phyloP scores from a whole-genome alignment of 768 basidiomycete species.

The Coprinopsis marcescibilis region DNA sequence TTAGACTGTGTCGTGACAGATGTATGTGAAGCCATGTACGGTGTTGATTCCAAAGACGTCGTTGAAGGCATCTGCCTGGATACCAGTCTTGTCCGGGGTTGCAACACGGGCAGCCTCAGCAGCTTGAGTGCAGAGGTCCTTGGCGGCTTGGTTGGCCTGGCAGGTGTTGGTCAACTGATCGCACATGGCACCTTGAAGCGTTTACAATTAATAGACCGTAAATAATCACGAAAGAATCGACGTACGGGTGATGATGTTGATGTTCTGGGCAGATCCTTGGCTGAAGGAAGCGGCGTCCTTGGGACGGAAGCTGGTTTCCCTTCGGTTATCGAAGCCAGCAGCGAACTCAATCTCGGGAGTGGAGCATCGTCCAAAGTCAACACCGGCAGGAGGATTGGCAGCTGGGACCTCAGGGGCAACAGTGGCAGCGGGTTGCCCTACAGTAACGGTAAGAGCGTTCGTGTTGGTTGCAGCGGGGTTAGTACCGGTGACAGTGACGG shows the following conservation, averaged over 20 bases:
- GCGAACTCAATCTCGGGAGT: conserved; percentile 52
- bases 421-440: conserved; percentile 21
- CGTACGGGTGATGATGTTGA: conserved; percentile 50
- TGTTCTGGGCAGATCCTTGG: conserved; percentile 58
- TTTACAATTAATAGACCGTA: no score
- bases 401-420: conserved; percentile 15
- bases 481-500: conserved; percentile 28
- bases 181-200: conserved; percentile 43
- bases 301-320: conserved; percentile 51
- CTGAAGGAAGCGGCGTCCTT: conserved; percentile 42
- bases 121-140: conserved; percentile 41
- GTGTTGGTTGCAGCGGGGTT: conserved; percentile 22
- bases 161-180: conserved; percentile 48
- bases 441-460: conserved; percentile 24
- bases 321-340: conserved; percentile 47
- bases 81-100: conserved; percentile 35
- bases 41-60: conserved; percentile 35
- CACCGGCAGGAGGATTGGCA: conserved; percentile 14
- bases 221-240: conserved; percentile 3
- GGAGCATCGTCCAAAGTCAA: conserved; percentile 45
- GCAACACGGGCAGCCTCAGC: conserved; percentile 35
- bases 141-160: conserved; percentile 48
- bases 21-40: conserved; percentile 16
- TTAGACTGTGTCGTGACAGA: neutral
- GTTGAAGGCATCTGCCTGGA: conserved; percentile 52